Evolutionary conservation across 441 rosid genomes (phyloP).

Genomic region (Gossypium armourianum): DNA sequence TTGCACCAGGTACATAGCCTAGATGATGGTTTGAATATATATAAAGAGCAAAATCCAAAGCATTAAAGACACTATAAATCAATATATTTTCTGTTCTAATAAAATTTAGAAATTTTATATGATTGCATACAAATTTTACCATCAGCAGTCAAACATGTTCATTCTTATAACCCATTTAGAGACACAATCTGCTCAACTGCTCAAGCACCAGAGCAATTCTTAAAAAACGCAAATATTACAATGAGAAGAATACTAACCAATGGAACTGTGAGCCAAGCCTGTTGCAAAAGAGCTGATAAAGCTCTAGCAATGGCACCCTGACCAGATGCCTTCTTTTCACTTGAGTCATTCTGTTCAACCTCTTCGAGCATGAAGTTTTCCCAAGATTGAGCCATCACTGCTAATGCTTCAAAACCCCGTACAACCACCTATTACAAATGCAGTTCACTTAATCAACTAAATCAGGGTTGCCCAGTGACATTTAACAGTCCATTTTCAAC

Average conservation of each 20-base stretch:
- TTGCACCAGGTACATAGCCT: background rate
- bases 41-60: background rate
- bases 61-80: background rate
- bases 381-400: slow-evolving; percentile 62
- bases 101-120: background rate
- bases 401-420: slow-evolving; percentile 57
- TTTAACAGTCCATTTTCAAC: background rate
- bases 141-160: background rate
- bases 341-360: slow-evolving; percentile 33
- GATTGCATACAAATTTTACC: background rate
- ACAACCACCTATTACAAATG: slow-evolving; percentile 46
- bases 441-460: slow-evolving; percentile 4
- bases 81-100: background rate
- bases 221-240: slow-evolving; percentile 3
- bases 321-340: slow-evolving; percentile 42
- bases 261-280: slow-evolving; percentile 46
- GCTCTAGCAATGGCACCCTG: slow-evolving; percentile 50
- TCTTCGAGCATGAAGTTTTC: slow-evolving; percentile 47
- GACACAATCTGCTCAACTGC: slow-evolving; percentile 11
- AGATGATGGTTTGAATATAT: background rate
- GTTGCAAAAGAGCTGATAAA: slow-evolving; percentile 60
- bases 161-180: slow-evolving; percentile 5
- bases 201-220: slow-evolving; percentile 6
- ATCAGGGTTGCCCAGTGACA: background rate
- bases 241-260: slow-evolving; percentile 29